A percentile compares a stretch with the other conserved stretches of the same genome.
These are phyloP conservation scores for Chlorella sp. DNA, from an alignment of 139 green algal species.

Conservation along the genomic window DNA sequence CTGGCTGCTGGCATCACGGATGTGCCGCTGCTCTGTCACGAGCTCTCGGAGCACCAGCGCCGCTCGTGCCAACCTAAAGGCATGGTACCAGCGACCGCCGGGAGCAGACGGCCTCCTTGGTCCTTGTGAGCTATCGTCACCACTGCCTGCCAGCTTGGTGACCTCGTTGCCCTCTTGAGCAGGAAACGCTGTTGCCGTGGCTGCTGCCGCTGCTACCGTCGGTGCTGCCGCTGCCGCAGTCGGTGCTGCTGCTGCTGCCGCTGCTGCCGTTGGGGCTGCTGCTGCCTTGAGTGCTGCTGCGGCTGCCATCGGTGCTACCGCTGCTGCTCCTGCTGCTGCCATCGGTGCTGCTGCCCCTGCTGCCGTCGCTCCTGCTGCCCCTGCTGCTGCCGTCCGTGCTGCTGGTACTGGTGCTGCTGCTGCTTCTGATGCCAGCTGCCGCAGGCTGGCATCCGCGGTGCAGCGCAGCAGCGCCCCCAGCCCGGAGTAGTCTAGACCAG, in stretches of 20 bases:
- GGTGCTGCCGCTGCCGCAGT: no score
- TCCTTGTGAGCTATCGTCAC: no score
- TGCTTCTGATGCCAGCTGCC: neutral
- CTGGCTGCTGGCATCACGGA: neutral
- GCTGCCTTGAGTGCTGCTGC: neutral
- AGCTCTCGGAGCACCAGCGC: neutral
- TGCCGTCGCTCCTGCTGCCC: neutral
- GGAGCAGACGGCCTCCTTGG: neutral
- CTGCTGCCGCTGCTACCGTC: no score
- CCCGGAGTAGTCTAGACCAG: conserved; percentile 54
- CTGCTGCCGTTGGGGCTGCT: neutral
- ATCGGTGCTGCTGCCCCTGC: neutral
- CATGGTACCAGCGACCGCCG: neutral
- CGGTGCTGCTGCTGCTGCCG: neutral
- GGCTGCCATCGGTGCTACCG: no score
- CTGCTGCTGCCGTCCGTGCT: neutral
- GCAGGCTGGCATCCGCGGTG: neutral
- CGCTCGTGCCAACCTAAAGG: conserved; percentile 9
- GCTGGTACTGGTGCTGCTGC: no score
- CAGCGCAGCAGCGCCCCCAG: conserved; percentile 53
- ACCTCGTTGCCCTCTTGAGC: neutral
- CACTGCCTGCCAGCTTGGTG: neutral
- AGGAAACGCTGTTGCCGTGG: neutral
- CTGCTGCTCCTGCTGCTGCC: no score
- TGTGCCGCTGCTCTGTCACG: conserved; percentile 9